phyloP scores from a whole-genome alignment of 495 filamentous ascomycete genomes.

The Filosporella fistucella region DNA sequence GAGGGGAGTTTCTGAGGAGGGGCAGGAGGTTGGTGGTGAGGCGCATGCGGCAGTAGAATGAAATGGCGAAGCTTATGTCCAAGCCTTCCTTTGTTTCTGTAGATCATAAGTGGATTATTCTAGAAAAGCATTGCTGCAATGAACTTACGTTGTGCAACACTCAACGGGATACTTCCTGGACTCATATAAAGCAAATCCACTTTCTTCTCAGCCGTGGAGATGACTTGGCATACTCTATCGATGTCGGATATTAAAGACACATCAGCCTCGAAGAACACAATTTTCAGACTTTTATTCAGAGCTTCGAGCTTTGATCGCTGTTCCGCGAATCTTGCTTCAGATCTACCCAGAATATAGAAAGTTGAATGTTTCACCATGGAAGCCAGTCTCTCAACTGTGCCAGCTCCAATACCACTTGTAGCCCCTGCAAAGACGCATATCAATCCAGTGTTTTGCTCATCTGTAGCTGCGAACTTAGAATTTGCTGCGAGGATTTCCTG shows the following conservation, averaged over 20 bases:
- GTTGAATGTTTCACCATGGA: constrained; percentile 21
- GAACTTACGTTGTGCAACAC: constrained; percentile 3
- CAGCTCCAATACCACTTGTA: constrained; percentile 34
- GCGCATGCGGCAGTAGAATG: constrained; percentile 25
- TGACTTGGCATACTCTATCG: constrained; percentile 17
- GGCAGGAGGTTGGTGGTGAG: constrained; percentile 15
- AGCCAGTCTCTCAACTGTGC: constrained; percentile 23
- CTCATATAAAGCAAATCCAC: constrained; percentile 23
- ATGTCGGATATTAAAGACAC: constrained; percentile 19
- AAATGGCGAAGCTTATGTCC: constrained; percentile 13
- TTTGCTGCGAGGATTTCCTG: not conserved
- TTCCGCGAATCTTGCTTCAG: constrained; percentile 26
- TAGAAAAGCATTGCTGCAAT: not conserved
- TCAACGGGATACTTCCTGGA: constrained; percentile 13
- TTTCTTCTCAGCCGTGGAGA: constrained; percentile 4
- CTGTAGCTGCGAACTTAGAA: not conserved
- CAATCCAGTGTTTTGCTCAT: not conserved
- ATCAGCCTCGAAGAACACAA: constrained; percentile 17
- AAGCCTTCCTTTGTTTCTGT: constrained; percentile 25
- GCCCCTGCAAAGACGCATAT: constrained; percentile 31
- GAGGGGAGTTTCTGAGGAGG: constrained; percentile 16
- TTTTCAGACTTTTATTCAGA: constrained; percentile 8
- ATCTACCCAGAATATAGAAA: constrained; percentile 36
- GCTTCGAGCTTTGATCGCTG: constrained; percentile 24
- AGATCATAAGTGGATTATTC: not conserved